Percentiles rank a stretch among this genome's conserved stretches.
Evolutionary conservation across 140 eudicot species (phyloP).

Genomic region (Senecio squalidus): DNA sequence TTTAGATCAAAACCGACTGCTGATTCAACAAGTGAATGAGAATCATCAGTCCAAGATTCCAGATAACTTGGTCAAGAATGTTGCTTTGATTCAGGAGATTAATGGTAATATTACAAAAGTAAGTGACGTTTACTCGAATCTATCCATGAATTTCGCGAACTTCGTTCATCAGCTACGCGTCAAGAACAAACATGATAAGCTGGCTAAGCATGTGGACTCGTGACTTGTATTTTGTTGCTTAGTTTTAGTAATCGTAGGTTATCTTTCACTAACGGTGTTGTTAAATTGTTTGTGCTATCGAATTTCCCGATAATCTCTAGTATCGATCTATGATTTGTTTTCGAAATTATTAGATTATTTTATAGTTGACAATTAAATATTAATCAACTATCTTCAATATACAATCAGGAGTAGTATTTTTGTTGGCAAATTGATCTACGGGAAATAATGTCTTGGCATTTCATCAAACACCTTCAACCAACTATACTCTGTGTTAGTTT

Average conservation of each 20-base stretch:
- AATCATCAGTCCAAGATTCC: slow-evolving; percentile 69
- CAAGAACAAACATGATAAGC: slow-evolving; percentile 22
- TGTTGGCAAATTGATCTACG: too few relatives aligned
- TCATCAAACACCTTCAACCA: too few relatives aligned
- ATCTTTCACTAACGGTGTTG: too few relatives aligned
- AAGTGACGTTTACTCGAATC: slow-evolving; percentile 44
- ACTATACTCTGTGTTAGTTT: too few relatives aligned
- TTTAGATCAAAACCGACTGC: slow-evolving; percentile 51
- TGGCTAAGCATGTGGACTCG: slow-evolving; percentile 11
- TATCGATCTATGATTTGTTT: too few relatives aligned
- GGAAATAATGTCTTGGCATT: too few relatives aligned
- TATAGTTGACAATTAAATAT: too few relatives aligned
- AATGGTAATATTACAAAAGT: slow-evolving; percentile 58
- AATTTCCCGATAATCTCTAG: too few relatives aligned
- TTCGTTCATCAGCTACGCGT: slow-evolving; percentile 36
- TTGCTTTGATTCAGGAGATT: slow-evolving; percentile 51
- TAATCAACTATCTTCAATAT: too few relatives aligned
- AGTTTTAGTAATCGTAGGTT: slow-evolving; percentile 13
- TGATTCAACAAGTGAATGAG: slow-evolving; percentile 75
- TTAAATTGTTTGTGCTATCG: slow-evolving; percentile 8
- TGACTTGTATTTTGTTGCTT: slow-evolving; percentile 16
- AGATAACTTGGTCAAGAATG: slow-evolving; percentile 58
- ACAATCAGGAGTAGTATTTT: too few relatives aligned
- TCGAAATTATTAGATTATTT: too few relatives aligned
- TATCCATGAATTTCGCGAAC: slow-evolving; percentile 36